These are phyloP conservation scores for Dioscorea dumetorum DNA, from an alignment of 106 monocot genomes.

Conservation along the genomic window DNA sequence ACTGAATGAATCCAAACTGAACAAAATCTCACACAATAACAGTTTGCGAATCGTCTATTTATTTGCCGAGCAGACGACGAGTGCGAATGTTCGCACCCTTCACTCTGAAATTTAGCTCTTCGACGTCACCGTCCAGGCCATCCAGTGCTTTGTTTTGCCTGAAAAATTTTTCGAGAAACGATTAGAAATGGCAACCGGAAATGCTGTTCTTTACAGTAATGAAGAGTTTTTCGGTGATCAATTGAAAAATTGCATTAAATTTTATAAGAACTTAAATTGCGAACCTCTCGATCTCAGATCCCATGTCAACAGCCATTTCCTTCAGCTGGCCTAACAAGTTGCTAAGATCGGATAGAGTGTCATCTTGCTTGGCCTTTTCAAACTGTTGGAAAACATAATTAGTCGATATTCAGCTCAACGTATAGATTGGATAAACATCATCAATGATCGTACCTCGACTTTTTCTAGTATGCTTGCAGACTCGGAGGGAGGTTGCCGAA, in stretches of 20 bases:
- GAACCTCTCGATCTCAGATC: slow-evolving; percentile 60
- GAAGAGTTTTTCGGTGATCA: no score
- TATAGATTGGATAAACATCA: no score
- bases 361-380: slow-evolving; percentile 71
- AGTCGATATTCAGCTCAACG: background rate
- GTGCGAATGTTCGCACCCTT: slow-evolving; percentile 44
- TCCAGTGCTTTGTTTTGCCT: slow-evolving; percentile 53
- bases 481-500: slow-evolving; percentile 15
- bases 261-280: no score
- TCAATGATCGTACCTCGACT: slow-evolving; percentile 26
- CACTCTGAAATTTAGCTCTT: slow-evolving; percentile 36
- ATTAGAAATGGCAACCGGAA: no score
- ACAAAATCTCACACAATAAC: no score
- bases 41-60: background rate
- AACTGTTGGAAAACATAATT: slow-evolving; percentile 22
- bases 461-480: slow-evolving; percentile 21
- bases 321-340: slow-evolving; percentile 55
- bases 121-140: slow-evolving; percentile 41
- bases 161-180: background rate
- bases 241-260: no score
- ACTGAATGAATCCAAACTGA: no score
- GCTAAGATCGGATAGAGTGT: slow-evolving; percentile 58
- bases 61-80: slow-evolving; percentile 42
- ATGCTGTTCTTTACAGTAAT: no score
- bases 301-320: slow-evolving; percentile 73